A percentile compares a stretch with the other conserved stretches of the same genome.
Evolutionary conservation across 805 yeast genomes (phyloP).

Genomic region (Kodamaea jinghongensis): DNA sequence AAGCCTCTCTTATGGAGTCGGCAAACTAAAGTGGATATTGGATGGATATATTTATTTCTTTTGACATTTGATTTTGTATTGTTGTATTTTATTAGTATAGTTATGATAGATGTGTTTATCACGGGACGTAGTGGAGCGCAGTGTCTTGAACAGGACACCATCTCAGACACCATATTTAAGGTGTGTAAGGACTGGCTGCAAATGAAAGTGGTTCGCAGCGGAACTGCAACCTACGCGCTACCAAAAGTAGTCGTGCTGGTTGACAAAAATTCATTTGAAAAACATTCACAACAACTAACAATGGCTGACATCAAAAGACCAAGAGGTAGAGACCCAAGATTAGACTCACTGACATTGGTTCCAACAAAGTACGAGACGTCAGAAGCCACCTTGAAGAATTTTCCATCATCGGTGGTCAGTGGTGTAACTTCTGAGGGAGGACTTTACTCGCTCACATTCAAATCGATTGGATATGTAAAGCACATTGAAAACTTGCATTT

Average conservation of each 20-base stretch:
- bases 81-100: background rate
- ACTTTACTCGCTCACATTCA: constrained; percentile 38
- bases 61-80: constrained; percentile 3
- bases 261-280: background rate
- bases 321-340: constrained; percentile 8
- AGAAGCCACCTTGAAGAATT: constrained; percentile 21
- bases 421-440: constrained; percentile 44
- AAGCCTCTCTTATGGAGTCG: constrained; percentile 14
- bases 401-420: constrained; percentile 36
- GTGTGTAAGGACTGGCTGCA: too few relatives aligned
- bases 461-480: constrained; percentile 35
- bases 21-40: constrained; percentile 3
- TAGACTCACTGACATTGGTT: constrained; percentile 1
- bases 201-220: too few relatives aligned
- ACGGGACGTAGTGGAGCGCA: too few relatives aligned
- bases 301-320: constrained; percentile 9
- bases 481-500: constrained; percentile 36
- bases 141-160: too few relatives aligned
- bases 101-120: too few relatives aligned
- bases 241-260: background rate
- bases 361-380: constrained; percentile 20
- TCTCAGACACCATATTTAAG: too few relatives aligned
- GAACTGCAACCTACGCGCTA: background rate
- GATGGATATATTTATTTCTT: constrained; percentile 2
- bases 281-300: background rate